Base-by-base conservation (phyloP, 2,329 filamentous ascomycete species). In the Calonectria henricotiae region DNA sequence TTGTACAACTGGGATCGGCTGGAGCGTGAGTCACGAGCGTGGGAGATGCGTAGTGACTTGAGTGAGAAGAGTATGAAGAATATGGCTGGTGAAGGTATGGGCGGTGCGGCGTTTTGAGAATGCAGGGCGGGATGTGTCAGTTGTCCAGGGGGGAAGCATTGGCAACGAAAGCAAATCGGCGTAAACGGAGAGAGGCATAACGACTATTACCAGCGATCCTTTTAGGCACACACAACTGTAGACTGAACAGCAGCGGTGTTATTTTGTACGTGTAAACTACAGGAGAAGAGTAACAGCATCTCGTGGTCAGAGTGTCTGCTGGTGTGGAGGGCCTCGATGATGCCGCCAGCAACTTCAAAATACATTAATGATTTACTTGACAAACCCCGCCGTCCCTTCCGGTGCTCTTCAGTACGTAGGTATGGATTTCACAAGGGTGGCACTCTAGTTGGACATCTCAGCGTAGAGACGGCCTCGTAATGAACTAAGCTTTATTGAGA, bases 41-140 rank as follows among this genome's bases (percentile, higher is more conserved):
- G 87, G 81, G 86, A 88, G 79, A 82, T 90, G 51, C 85, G 87
- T 63, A 88, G 87, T 49, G 87, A 90, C 58, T 78, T 90, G 70
- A 89, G 86, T 69, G 88, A 89, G 79, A 85, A 85, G 80, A 88
- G 86, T 70, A 83, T 90, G 75, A 87, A 88, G 79, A 90, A 86
- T 62, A 80, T 90, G 68, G 85, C 88, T 0, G 89, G 88, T 17
- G 89, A 90, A 72, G 86, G 86, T 17, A 81, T 86, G 67, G 86
- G 87, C 1, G 88, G 88, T 7, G 86, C 87, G 23, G 87, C 88
- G 3, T 90, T 90, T 75, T 89, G 80, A 71, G 37, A 35, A 39
- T 39, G 15, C 43, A 35, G 49, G 25, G 32, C 8, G 17, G 15
- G n/a, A 61, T 27, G 20, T 37, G 30, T 67, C 62, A 9, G 30